A percentile compares a stretch with the other conserved stretches of the same genome.
Evolutionary conservation across 2,329 filamentous ascomycete species (phyloP).

Genomic region (Penicillium sp.): DNA sequence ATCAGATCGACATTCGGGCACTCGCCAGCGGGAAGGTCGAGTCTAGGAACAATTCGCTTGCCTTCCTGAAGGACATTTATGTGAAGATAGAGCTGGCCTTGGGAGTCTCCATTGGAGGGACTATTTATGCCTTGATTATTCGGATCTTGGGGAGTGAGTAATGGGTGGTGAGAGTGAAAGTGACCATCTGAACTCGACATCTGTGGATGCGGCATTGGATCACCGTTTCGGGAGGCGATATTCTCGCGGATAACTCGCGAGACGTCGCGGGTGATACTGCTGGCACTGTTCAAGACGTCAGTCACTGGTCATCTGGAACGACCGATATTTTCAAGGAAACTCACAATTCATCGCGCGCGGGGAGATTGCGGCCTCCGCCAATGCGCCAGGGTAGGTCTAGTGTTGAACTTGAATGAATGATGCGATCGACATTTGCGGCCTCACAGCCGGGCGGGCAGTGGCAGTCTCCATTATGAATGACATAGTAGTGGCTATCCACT

Average conservation of each 20-base stretch:
- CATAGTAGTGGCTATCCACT: slow-evolving; percentile 45
- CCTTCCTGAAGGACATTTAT: slow-evolving; percentile 40
- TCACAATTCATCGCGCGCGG: slow-evolving; percentile 44
- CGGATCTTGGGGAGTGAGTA: slow-evolving; percentile 5
- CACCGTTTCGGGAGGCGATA: slow-evolving; percentile 26
- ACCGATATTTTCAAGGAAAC: slow-evolving; percentile 10
- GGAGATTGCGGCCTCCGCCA: slow-evolving; percentile 28
- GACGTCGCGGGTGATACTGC: slow-evolving; percentile 42
- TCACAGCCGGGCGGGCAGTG: slow-evolving; percentile 35
- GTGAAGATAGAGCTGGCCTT: slow-evolving; percentile 32
- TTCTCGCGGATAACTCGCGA: slow-evolving; percentile 43
- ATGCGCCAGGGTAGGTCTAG: slow-evolving; percentile 38
- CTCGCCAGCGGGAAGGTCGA: slow-evolving; percentile 38
- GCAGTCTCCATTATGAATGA: slow-evolving; percentile 38
- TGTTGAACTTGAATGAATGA: slow-evolving; percentile 35
- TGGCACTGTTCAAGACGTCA: slow-evolving; percentile 37
- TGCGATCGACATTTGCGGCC: slow-evolving; percentile 36
- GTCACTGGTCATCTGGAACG: not conserved
- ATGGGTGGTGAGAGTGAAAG: slow-evolving; percentile 20
- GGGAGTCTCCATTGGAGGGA: slow-evolving; percentile 7
- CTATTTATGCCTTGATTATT: slow-evolving; percentile 1
- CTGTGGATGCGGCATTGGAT: slow-evolving; percentile 12
- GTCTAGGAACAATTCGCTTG: slow-evolving; percentile 40
- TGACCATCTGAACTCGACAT: no score
- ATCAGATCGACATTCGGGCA: slow-evolving; percentile 35